A percentile compares a stretch with the other conserved stretches of the same genome.
phyloP scores from a whole-genome alignment of 257 asterid genomes.

The Fraxinus cuspidata region DNA sequence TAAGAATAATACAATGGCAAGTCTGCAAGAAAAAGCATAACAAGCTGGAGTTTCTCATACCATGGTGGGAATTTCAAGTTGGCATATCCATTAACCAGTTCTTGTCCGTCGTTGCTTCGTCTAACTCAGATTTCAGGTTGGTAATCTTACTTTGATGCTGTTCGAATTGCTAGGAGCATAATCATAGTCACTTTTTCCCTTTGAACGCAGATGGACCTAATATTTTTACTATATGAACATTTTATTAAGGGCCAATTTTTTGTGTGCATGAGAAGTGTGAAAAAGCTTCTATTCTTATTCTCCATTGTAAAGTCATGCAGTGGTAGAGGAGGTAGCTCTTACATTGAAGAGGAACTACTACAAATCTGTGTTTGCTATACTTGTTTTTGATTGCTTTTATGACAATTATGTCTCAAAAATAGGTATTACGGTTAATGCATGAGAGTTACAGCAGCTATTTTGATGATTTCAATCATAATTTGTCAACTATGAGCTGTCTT shows the following conservation, averaged over 20 bases:
- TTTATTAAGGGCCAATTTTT: too few relatives aligned
- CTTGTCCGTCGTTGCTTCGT: constrained; percentile 85
- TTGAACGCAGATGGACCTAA: neutral
- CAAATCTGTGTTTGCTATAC: neutral
- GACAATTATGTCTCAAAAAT: too few relatives aligned
- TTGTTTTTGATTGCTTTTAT: neutral
- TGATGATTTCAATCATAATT: neutral
- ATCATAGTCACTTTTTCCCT: neutral
- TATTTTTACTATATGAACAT: too few relatives aligned
- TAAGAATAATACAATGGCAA: constrained; percentile 89
- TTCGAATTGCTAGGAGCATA: too few relatives aligned
- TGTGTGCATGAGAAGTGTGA: too few relatives aligned
- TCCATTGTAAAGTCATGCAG: too few relatives aligned
- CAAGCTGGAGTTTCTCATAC: constrained; percentile 84
- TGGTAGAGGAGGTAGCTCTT: too few relatives aligned
- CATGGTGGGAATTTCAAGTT: constrained; percentile 98
- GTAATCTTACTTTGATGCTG: constrained; percentile 1
- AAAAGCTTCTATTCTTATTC: too few relatives aligned
- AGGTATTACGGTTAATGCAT: too few relatives aligned
- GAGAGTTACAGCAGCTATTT: neutral
- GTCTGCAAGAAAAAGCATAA: constrained; percentile 78
- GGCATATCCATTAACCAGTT: constrained; percentile 92
- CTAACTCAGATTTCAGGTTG: constrained; percentile 94
- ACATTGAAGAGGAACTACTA: too few relatives aligned
- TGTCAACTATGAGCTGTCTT: neutral